Base-by-base conservation (phyloP, 768 basidiomycete species). In the Suillus placidus region DNA sequence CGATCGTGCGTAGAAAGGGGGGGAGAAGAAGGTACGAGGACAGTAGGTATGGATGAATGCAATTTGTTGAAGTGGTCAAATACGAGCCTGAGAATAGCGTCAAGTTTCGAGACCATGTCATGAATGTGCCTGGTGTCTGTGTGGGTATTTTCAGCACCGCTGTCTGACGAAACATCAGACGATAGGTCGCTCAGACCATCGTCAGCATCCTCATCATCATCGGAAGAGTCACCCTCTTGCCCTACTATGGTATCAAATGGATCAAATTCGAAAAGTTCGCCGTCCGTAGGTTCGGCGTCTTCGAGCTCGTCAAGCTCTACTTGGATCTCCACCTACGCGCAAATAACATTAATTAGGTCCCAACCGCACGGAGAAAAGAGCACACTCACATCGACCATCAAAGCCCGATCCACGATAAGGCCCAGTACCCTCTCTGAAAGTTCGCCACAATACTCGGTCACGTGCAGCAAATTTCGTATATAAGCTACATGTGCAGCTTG, bases 301-400 rank as follows among this genome's bases (percentile, higher is more conserved):
- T 97, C 95, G 5, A 96, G 80, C 69, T 97, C 94, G 73, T 98
- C 96, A 4, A 95, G 73, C 71, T 96, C 95, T n/a, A 94, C 91
- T 74, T 97, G 96, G 38, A 99, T 95, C 78, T 99, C 97, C 34
- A 97, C 94, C 94, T 96, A n/a, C 6, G 7, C 4, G 5, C 67
- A 2, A 57, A 42, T 5, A 14, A 34, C 10, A 49, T 6, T 63
- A n/a, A 68, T 66, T 23, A 47, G 23, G 18, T 61, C 14, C 5
- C 9, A 47, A 61, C 34, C 23, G 61, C 20, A 6, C 10, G 20
- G 20, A 34, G 6, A 55, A 35, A 32, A 67, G 13, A 60, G 4
- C 2, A 32, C 13, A 83, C 93, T 64, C 72, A 96, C 97, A 76
- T 99, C 97, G 65, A 99, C 95, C 77, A 96, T 90, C 38, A 99